Evolutionary conservation across 306 rosid species (phyloP).

Genomic region (Dalbergia cochinchinensis): DNA sequence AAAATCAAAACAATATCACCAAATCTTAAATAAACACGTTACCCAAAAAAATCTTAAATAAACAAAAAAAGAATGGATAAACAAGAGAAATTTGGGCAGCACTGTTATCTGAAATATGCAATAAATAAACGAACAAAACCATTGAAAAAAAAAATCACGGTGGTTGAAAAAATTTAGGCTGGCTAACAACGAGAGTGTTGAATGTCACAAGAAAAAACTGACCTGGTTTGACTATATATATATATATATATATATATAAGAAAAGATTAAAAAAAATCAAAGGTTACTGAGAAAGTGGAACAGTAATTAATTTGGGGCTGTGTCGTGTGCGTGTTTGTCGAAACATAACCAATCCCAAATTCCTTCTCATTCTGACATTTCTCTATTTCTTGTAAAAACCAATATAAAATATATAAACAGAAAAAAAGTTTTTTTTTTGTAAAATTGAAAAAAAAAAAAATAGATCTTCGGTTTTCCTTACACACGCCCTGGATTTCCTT

Average conservation of each 20-base stretch:
- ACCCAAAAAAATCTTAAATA: too few relatives aligned
- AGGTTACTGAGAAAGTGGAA: background rate
- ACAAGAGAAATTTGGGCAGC: background rate
- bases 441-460: background rate
- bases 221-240: background rate
- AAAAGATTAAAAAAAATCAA: background rate
- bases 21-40: too few relatives aligned
- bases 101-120: background rate
- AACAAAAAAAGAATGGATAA: too few relatives aligned
- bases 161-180: background rate
- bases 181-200: background rate
- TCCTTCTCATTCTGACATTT: background rate
- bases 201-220: background rate
- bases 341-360: background rate
- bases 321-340: background rate
- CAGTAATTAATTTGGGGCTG: background rate
- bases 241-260: too few relatives aligned
- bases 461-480: slow-evolving; percentile 44
- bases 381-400: background rate
- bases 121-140: background rate
- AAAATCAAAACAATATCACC: background rate
- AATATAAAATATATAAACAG: background rate
- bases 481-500: slow-evolving; percentile 52
- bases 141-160: background rate
- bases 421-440: background rate